Evolutionary conservation across 352 stramenopile genomes (phyloP).

Genomic region (Phytophthora citricola): DNA sequence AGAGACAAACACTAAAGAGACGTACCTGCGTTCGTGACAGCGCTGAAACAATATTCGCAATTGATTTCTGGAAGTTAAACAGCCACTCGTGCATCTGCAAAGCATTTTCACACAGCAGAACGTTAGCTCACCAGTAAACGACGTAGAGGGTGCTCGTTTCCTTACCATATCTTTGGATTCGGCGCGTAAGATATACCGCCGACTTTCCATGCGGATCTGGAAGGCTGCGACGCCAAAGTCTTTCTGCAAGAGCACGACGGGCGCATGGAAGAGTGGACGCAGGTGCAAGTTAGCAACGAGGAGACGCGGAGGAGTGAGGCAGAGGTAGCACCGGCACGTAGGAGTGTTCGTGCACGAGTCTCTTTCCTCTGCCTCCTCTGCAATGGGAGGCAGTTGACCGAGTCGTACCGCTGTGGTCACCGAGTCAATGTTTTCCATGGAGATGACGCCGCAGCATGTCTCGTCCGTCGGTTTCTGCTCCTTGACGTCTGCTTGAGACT

Average conservation of each 20-base stretch:
- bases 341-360: slow-evolving; percentile 1
- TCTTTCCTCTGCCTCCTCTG: slow-evolving; percentile 14
- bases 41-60: slow-evolving; percentile 85
- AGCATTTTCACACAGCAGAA: background rate
- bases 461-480: slow-evolving; percentile 65
- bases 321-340: slow-evolving; percentile 16
- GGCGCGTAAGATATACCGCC: slow-evolving; percentile 80
- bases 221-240: slow-evolving; percentile 84
- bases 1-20: background rate
- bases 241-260: slow-evolving; percentile 55
- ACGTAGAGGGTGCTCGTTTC: background rate
- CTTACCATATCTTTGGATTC: slow-evolving; percentile 84
- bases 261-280: slow-evolving; percentile 14
- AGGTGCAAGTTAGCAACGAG: slow-evolving; percentile 36
- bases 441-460: slow-evolving; percentile 76
- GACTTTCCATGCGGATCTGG: slow-evolving; percentile 82
- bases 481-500: slow-evolving; percentile 57
- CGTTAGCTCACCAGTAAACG: slow-evolving; percentile 12
- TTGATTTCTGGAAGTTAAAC: slow-evolving; percentile 91
- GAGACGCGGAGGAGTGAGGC: slow-evolving; percentile 14
- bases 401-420: slow-evolving; percentile 80
- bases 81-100: slow-evolving; percentile 90
- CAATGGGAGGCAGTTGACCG: slow-evolving; percentile 11
- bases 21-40: slow-evolving; percentile 71
- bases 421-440: slow-evolving; percentile 84